A percentile compares a stretch with the other conserved stretches of the same genome.
These are phyloP conservation scores for Sextonia rubra DNA, from an alignment of 164 flowering plant genomes.

Conservation along the genomic window DNA sequence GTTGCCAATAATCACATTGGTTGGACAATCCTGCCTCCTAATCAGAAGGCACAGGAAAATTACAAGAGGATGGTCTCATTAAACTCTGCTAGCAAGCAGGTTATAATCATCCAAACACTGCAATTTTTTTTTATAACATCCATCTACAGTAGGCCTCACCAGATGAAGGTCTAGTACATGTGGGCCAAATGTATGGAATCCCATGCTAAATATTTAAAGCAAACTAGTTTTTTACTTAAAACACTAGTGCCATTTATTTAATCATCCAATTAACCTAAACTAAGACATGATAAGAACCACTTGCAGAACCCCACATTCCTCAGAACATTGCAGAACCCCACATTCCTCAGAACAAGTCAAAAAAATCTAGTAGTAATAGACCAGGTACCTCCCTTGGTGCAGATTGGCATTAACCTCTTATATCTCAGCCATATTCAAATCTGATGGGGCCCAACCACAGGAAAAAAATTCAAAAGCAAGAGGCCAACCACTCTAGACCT, in stretches of 20 bases:
- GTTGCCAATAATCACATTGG: neutral
- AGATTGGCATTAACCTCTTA: conserved; percentile 30
- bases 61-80: too few relatives aligned
- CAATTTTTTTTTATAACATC: too few relatives aligned
- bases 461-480: conserved; percentile 1
- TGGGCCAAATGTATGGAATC: neutral
- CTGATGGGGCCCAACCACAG: conserved; percentile 1
- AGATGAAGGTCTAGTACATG: neutral
- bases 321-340: neutral
- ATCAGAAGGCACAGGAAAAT: too few relatives aligned
- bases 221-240: neutral
- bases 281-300: neutral
- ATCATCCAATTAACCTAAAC: neutral
- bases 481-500: conserved; percentile 19
- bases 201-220: neutral
- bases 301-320: neutral
- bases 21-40: neutral
- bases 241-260: neutral
- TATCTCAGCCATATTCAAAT: conserved; percentile 25
- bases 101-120: too few relatives aligned
- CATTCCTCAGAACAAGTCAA: neutral
- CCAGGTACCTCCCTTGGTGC: neutral
- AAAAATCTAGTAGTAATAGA: neutral
- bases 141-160: too few relatives aligned
- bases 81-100: neutral